phyloP scores from a whole-genome alignment of 1,284 basidiomycete species.

The Puccinia triticina region DNA sequence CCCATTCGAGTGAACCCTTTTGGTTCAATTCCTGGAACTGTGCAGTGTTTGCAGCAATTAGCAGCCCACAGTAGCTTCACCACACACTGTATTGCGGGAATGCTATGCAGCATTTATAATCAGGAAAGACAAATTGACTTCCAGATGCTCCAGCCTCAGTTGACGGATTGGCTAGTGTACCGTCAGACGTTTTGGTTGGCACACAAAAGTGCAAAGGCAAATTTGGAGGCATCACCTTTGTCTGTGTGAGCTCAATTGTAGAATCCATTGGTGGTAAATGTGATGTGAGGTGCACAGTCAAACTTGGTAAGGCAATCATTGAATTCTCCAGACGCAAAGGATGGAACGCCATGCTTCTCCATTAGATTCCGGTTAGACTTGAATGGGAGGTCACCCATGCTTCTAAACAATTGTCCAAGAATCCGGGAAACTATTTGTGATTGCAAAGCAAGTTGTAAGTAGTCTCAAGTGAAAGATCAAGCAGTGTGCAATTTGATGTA shows the following conservation, averaged over 20 bases:
- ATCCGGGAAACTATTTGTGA: not conserved
- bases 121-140: not conserved
- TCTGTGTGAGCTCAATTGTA: not conserved
- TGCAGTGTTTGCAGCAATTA: not conserved
- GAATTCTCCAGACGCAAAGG: too few relatives aligned
- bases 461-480: not conserved
- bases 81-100: not conserved
- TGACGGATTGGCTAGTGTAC: not conserved
- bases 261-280: not conserved
- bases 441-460: not conserved
- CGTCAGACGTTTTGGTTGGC: not conserved
- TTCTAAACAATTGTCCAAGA: not conserved
- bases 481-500: not conserved
- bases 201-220: conserved; percentile 1
- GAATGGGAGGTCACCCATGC: not conserved
- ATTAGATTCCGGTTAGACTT: not conserved
- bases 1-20: not conserved
- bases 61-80: not conserved
- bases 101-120: not conserved
- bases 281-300: not conserved
- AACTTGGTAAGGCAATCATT: not conserved
- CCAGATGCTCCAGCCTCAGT: not conserved
- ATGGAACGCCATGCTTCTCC: not conserved
- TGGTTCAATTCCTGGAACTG: not conserved
- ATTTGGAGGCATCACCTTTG: not conserved